Evolutionary conservation across 2,329 filamentous ascomycete genomes (phyloP).

Genomic region (Diaporthe ampelina): DNA sequence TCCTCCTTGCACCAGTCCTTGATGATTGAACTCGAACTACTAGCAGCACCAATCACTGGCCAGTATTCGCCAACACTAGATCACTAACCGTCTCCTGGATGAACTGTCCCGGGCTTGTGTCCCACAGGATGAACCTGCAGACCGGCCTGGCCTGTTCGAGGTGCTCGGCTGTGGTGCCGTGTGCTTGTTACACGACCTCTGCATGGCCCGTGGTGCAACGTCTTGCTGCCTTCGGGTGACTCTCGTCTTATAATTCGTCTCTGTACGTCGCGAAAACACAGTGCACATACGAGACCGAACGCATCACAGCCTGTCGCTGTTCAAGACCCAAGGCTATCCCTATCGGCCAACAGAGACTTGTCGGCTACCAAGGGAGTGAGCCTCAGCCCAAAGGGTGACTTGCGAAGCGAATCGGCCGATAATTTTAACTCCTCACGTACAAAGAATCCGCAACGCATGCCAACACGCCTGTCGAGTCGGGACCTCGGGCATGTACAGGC

Average conservation of each 20-base stretch:
- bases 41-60: neutral
- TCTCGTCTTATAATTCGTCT: slow-evolving; percentile 3
- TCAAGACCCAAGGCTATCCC: neutral
- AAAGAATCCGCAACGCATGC: neutral
- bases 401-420: neutral
- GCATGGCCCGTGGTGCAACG: neutral
- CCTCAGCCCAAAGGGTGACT: neutral
- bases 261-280: neutral
- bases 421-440: neutral
- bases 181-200: neutral
- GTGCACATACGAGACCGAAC: neutral
- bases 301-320: neutral
- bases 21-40: too few species aligned
- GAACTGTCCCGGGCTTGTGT: neutral
- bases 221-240: slow-evolving; percentile 25
- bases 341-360: neutral
- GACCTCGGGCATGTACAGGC: neutral
- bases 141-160: neutral
- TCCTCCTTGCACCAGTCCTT: neutral
- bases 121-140: neutral
- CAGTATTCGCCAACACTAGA: too few species aligned
- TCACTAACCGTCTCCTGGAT: neutral
- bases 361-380: neutral
- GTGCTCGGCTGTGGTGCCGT: slow-evolving; percentile 2
- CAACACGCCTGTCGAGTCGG: neutral